These are phyloP conservation scores for Talaromyces sp. DNA, from an alignment of 2,329 filamentous ascomycete genomes.

Conservation along the genomic window DNA sequence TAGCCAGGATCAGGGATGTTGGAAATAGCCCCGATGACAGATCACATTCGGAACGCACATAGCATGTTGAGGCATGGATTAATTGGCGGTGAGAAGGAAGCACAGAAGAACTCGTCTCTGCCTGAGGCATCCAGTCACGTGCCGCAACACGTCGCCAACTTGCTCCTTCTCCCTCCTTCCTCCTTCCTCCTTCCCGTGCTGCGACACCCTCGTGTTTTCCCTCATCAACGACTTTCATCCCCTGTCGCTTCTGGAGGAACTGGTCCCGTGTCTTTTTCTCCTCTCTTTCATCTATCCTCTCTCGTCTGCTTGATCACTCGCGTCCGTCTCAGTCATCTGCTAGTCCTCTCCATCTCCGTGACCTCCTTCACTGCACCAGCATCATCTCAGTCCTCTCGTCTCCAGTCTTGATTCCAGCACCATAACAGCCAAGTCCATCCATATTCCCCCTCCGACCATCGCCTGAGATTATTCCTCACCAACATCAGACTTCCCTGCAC, in stretches of 20 bases:
- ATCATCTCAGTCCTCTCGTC: constrained; percentile 17
- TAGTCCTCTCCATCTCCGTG: constrained; percentile 15
- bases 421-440: constrained; percentile 9
- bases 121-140: constrained; percentile 13
- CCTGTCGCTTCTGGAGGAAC: constrained; percentile 19
- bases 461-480: constrained; percentile 3
- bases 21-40: not conserved
- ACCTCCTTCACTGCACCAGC: constrained; percentile 16
- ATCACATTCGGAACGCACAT: not conserved
- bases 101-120: not conserved
- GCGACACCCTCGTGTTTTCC: not conserved
- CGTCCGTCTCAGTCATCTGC: constrained; percentile 11
- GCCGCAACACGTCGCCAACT: constrained; percentile 4
- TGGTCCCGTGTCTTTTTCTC: constrained; percentile 22
- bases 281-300: constrained; percentile 1
- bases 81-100: constrained; percentile 11
- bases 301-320: constrained; percentile 8
- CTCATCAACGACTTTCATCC: not conserved
- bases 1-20: not conserved
- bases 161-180: not conserved
- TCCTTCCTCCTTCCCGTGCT: not conserved
- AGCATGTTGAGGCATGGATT: not conserved
- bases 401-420: constrained; percentile 13
- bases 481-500: constrained; percentile 11
- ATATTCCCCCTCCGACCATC: constrained; percentile 18